Evolutionary conservation across 345 rosid genomes (phyloP).

Genomic region (Turnera subulata): DNA sequence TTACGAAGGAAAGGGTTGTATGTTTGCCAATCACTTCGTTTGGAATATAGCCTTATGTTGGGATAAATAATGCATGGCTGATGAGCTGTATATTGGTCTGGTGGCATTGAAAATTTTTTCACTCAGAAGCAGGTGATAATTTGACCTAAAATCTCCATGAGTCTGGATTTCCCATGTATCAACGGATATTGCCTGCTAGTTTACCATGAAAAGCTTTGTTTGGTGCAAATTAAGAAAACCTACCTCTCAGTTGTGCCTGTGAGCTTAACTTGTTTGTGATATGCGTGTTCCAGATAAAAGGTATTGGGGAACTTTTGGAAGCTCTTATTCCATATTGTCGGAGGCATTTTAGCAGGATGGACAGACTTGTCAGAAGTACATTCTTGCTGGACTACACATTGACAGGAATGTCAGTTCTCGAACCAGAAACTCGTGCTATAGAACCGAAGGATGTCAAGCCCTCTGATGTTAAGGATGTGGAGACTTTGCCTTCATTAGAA

Average conservation of each 20-base stretch:
- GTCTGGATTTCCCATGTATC: too few relatives aligned
- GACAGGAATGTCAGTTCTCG: conserved; percentile 75
- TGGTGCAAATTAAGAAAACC: too few relatives aligned
- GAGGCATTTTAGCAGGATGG: conserved; percentile 86
- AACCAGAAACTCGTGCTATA: conserved; percentile 37
- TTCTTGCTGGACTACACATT: conserved; percentile 83
- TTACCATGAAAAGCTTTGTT: too few relatives aligned
- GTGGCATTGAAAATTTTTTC: too few relatives aligned
- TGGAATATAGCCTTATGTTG: too few relatives aligned
- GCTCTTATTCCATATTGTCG: conserved; percentile 84
- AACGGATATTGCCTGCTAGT: too few relatives aligned
- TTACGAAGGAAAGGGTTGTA: too few relatives aligned
- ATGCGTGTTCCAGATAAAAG: conserved; percentile 50
- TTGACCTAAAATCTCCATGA: too few relatives aligned
- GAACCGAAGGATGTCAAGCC: conserved; percentile 6
- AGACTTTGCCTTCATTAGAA: not conserved
- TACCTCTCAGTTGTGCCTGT: not conserved
- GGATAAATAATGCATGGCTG: too few relatives aligned
- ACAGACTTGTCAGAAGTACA: conserved; percentile 83
- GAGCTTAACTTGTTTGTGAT: conserved; percentile 8
- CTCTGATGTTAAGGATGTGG: conserved; percentile 13
- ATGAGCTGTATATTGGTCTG: too few relatives aligned
- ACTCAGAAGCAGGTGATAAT: too few relatives aligned
- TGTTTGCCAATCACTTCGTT: too few relatives aligned
- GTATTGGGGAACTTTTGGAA: conserved; percentile 80